Base-by-base conservation (phyloP, 306 rosid species). In the Senna siamea region DNA sequence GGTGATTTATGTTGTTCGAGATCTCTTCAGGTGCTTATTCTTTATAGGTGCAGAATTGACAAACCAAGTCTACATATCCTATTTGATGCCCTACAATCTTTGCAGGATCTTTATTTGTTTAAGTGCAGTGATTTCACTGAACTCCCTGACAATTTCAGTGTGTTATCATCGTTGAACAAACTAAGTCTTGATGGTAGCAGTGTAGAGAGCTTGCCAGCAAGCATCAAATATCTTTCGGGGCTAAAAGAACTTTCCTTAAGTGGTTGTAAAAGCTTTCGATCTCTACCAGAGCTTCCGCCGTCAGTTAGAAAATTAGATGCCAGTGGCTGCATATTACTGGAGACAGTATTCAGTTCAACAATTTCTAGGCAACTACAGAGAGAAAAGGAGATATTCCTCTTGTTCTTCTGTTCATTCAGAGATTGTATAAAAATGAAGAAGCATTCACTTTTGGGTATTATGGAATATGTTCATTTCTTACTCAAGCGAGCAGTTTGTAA, bases 241-340 rank as follows among this genome's bases (percentile, higher is more conserved):
- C 28, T 68, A 2, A 0, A 1, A 32, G 5, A 0, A n/a, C 60
- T 68, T 32, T 0, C 0, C 4, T 1, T 68, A 22, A 1, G 0
- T 0, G 0, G 0, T 7, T 69, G 77, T 10, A 0, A 4, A 7
- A 47, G 35, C 22, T 78, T 79, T 50, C 78, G 6, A 14, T 46
- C 55, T 79, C 1, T 79, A 18, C 77, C 79, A 23, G 35, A 43
- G 59, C 73, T 75, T 66, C 60, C 79, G 18, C 59, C 73, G 28
- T 66, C 59, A 5, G 13, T 79, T 3, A 7, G 18, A 43, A 17
- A 15, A 14, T 37, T 65, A 58, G 35, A 47, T 5, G 75, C 65
- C 10, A 5, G 1, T 10, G 13, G 18, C 4, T 79, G 79, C 65
- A 48, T 26, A 41, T 66, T 60, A 5, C 58, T 79, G 32, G 51